phyloP scores from a whole-genome alignment of 805 yeast genomes.

The Candida odintsovae region DNA sequence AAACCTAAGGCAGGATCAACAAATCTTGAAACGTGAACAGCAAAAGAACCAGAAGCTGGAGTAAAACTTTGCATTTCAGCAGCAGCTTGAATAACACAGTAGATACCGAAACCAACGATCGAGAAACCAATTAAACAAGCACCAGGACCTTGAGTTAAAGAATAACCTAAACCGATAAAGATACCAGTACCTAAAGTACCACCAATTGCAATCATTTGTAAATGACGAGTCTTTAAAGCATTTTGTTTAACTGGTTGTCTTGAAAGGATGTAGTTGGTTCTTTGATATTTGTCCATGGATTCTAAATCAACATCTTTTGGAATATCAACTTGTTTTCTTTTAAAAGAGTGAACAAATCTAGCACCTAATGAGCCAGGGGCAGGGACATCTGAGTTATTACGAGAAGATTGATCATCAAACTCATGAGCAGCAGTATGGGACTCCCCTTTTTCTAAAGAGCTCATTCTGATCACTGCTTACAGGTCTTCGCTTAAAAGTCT shows the following conservation, averaged over 20 bases:
- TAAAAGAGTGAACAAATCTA: slow-evolving; percentile 17
- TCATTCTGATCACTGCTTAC: no score
- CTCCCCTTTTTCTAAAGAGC: slow-evolving; percentile 1
- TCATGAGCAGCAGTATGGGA: neutral
- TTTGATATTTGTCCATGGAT: slow-evolving; percentile 17
- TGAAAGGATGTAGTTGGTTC: slow-evolving; percentile 22
- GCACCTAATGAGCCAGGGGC: neutral
- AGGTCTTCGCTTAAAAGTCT: no score
- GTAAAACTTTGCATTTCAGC: slow-evolving; percentile 49
- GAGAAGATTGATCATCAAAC: neutral
- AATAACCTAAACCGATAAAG: slow-evolving; percentile 59
- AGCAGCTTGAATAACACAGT: slow-evolving; percentile 53
- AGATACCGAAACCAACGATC: slow-evolving; percentile 52
- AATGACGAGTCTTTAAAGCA: slow-evolving; percentile 49
- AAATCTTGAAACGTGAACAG: slow-evolving; percentile 43
- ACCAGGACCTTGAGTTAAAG: slow-evolving; percentile 58
- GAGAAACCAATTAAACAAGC: slow-evolving; percentile 54
- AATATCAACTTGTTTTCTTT: slow-evolving; percentile 13
- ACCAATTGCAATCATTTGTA: slow-evolving; percentile 66
- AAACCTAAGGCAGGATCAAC: slow-evolving; percentile 53
- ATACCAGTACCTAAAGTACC: slow-evolving; percentile 72
- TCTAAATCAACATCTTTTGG: slow-evolving; percentile 17
- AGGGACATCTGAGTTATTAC: neutral
- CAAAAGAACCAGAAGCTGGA: slow-evolving; percentile 51
- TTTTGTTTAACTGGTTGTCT: slow-evolving; percentile 30